Evolutionary conservation across 2,329 filamentous ascomycete genomes (phyloP).

Genomic region (Verticillium zaregamsianum): DNA sequence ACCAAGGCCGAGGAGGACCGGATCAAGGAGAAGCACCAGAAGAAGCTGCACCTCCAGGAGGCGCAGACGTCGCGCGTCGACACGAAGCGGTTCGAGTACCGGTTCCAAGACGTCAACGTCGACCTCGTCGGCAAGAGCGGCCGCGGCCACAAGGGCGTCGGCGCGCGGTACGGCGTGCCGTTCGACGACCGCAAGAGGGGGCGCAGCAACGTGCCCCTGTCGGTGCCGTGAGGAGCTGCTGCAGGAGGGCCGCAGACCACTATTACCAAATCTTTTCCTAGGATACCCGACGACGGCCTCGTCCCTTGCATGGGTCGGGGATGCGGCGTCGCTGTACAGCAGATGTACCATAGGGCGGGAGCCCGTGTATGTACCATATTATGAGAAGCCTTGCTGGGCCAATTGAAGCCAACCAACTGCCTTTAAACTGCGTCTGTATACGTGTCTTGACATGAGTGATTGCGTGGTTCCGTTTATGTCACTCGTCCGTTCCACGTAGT

Average conservation of each 20-base stretch:
- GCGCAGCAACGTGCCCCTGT: constrained; percentile 64
- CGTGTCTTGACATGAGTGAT: no score
- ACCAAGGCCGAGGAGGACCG: constrained; percentile 39
- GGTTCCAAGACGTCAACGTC: constrained; percentile 56
- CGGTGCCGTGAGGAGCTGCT: constrained; percentile 42
- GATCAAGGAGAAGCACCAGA: constrained; percentile 27
- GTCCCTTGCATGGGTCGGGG: neutral
- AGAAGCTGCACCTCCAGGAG: constrained; percentile 30
- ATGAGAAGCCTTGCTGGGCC: neutral
- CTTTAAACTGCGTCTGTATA: no score
- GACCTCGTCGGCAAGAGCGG: constrained; percentile 53
- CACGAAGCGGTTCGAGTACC: constrained; percentile 56
- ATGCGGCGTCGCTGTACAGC: neutral
- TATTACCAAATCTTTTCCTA: neutral
- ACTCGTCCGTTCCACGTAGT: no score
- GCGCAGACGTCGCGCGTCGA: constrained; percentile 38
- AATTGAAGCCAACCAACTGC: neutral
- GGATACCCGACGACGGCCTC: neutral
- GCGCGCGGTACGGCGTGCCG: constrained; percentile 62
- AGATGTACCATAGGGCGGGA: constrained; percentile 1
- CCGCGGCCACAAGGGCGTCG: constrained; percentile 45
- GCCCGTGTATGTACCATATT: constrained; percentile 1
- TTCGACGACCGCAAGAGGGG: constrained; percentile 59
- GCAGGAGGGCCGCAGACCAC: neutral
- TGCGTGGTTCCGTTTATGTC: no score